Base-by-base conservation (phyloP, 2,329 filamentous ascomycete genomes). In the Aspergillus sp. region DNA sequence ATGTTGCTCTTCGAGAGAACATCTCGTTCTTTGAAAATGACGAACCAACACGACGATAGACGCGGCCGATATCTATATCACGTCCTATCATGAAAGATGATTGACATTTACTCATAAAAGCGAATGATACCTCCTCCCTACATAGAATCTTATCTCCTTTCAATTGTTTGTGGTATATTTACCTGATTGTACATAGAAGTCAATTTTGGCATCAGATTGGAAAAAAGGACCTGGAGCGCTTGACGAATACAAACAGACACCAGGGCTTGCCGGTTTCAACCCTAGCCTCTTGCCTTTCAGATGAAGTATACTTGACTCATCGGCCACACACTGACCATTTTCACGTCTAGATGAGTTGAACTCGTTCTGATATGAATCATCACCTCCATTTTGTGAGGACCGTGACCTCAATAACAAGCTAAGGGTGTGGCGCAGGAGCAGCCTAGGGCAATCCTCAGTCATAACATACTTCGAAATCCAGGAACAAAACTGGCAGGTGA, bases 1-100 rank as follows among this genome's bases (percentile, higher is more conserved):
- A 98, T 78, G 90, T 98, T 46, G 93, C 93, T 9, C 83, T 95
- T 71, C 84, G 93, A 65, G 92, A 96, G 76, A 94, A 96, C 69
- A 89, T 97, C 64, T 92, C 91, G 49, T 88, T 97, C 68, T 89
- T 91, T 48, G 70, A 69, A 45, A 64, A 64, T 2, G 71, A 74
- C 15, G 69, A 72, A 50, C 38, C 51, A 6, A 17, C 31, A 43
- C 54, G 49, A 25, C 57, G 50, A 48, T 65, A 63, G 38, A 46
- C 13, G 7, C 9, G 15, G 31, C 22, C 30, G 8, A n/a, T 34
- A 46, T 46, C 48, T 23, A 22, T 46, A 50, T 25, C n/a, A 61
- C 15, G 23, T 22, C 19, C 49, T n/a, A 30, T 45, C 31, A 58
- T 51, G 54, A 45, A 54, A 56, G 4, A 47, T 46, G 22, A 57